Evolutionary conservation across 106 monocot species (phyloP).

Genomic region (Platanthera zijinensis): DNA sequence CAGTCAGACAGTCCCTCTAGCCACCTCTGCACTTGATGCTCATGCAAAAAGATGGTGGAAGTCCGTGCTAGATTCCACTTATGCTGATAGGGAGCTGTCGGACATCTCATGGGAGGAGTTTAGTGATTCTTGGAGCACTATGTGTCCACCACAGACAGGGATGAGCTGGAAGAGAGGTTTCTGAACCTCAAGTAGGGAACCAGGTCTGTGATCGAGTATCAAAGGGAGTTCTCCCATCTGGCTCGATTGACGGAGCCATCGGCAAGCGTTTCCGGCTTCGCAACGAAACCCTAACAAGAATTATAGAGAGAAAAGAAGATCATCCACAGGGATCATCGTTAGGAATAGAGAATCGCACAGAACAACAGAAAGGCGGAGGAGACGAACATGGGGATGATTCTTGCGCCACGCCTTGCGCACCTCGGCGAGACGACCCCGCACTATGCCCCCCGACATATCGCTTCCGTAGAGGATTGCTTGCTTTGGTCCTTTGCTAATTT

Average conservation of each 20-base stretch:
- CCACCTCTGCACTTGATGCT: no score
- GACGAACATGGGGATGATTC: constrained; percentile 52
- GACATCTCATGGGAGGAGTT: no score
- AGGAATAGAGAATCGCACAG: neutral
- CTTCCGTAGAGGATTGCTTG: neutral
- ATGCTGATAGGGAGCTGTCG: no score
- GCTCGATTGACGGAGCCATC: constrained; percentile 62
- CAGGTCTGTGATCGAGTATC: no score
- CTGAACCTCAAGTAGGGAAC: no score
- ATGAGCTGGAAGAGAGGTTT: no score
- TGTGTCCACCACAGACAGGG: no score
- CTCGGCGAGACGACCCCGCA: constrained; percentile 55
- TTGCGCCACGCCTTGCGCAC: constrained; percentile 73
- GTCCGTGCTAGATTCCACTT: no score
- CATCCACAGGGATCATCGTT: neutral
- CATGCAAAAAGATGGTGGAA: no score
- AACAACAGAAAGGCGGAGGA: neutral
- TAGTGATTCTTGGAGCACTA: no score
- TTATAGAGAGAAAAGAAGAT: neutral
- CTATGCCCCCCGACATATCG: constrained; percentile 52
- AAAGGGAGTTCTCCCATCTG: no score
- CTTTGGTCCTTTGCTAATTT: neutral
- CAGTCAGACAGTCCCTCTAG: no score
- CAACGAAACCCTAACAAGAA: constrained; percentile 55
- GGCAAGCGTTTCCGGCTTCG: constrained; percentile 49